Percentiles rank a stretch among this genome's conserved stretches.
Evolutionary conservation across 2,329 filamentous ascomycete genomes (phyloP).

Genomic region (Calonectria ilicicola): DNA sequence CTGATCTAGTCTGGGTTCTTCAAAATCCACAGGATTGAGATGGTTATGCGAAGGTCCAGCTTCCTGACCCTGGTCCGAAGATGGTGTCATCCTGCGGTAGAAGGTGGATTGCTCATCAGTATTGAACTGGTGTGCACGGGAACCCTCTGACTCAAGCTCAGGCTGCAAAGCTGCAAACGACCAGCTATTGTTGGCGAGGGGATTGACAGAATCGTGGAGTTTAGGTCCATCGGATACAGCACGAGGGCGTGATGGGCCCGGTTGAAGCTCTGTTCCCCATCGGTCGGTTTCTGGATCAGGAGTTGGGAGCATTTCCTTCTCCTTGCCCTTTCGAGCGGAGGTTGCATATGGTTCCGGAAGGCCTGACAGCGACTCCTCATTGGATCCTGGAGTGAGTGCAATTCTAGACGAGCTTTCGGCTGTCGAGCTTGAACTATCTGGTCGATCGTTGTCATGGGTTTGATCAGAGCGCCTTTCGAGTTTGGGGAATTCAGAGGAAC

Average conservation of each 20-base stretch:
- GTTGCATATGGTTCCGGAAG: background rate
- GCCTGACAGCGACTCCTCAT: slow-evolving; percentile 29
- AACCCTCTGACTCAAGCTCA: slow-evolving; percentile 27
- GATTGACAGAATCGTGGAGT: slow-evolving; percentile 57
- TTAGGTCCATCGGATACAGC: slow-evolving; percentile 69
- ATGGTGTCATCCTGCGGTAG: background rate
- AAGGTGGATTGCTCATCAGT: background rate
- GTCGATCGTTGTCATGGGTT: slow-evolving; percentile 10
- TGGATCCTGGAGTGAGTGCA: slow-evolving; percentile 38
- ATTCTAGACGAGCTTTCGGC: slow-evolving; percentile 40
- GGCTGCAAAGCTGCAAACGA: slow-evolving; percentile 60
- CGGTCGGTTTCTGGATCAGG: slow-evolving; percentile 22
- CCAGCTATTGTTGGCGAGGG: slow-evolving; percentile 72
- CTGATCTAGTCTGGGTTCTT: background rate
- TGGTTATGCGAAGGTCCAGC: background rate
- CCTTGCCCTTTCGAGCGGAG: slow-evolving; percentile 42
- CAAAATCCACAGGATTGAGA: background rate
- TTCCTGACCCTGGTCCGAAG: background rate
- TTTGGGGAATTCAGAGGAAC: background rate
- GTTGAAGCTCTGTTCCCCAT: slow-evolving; percentile 22
- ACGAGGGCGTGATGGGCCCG: slow-evolving; percentile 56
- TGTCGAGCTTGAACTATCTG: slow-evolving; percentile 39
- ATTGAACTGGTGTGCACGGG: background rate
- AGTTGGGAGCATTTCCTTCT: slow-evolving; percentile 27
- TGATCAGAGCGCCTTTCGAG: slow-evolving; percentile 11